Evolutionary conservation across 2,329 filamentous ascomycete species (phyloP).

Genomic region (Colletotrichum sp.): DNA sequence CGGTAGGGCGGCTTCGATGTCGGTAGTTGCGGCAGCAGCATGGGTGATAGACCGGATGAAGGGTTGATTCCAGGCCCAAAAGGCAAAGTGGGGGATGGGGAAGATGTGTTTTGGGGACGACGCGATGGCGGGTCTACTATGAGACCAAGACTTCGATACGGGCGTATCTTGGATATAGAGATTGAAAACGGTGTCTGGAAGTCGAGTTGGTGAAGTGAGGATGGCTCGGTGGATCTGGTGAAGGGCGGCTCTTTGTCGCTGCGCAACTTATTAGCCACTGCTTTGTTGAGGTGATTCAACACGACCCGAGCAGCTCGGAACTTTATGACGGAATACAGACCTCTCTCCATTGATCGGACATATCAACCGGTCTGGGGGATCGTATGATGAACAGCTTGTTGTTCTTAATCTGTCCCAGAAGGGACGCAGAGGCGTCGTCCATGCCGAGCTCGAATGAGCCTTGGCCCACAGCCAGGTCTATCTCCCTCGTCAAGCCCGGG

Average conservation of each 20-base stretch:
- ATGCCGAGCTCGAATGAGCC: constrained; percentile 46
- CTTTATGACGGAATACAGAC: constrained; percentile 20
- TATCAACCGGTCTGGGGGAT: constrained; percentile 40
- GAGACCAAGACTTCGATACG: constrained; percentile 46
- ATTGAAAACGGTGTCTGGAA: constrained; percentile 57
- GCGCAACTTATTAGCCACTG: not conserved
- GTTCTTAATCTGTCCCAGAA: constrained; percentile 36
- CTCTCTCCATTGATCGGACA: constrained; percentile 48
- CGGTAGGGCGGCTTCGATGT: constrained; percentile 34
- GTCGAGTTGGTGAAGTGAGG: constrained; percentile 48
- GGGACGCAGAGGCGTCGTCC: constrained; percentile 30
- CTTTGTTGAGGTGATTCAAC: not conserved
- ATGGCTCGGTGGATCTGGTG: constrained; percentile 59
- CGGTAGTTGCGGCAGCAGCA: constrained; percentile 39
- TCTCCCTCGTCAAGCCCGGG: constrained; percentile 49
- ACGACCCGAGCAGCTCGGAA: not conserved
- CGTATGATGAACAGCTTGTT: constrained; percentile 48
- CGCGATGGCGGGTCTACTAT: constrained; percentile 49
- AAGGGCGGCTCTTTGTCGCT: constrained; percentile 55
- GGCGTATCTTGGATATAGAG: constrained; percentile 57
- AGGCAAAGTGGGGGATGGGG: constrained; percentile 60
- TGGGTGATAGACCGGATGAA: constrained; percentile 50
- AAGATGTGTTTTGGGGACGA: constrained; percentile 41
- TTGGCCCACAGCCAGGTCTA: constrained; percentile 47
- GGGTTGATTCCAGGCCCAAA: constrained; percentile 57